These are phyloP conservation scores for Collybia mongolica DNA, from an alignment of 768 basidiomycete genomes.

Conservation along the genomic window DNA sequence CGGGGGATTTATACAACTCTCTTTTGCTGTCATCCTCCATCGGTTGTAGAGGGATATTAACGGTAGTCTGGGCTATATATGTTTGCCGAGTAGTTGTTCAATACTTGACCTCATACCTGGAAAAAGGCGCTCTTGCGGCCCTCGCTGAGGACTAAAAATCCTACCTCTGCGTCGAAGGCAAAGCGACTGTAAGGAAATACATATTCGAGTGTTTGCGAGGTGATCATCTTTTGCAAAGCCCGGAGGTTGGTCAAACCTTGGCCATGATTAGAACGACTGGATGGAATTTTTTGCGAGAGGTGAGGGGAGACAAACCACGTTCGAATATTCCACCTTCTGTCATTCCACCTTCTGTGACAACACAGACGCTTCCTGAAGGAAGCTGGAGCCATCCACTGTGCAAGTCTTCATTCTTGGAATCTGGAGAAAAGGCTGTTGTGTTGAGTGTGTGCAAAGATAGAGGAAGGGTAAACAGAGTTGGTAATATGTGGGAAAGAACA, in stretches of 20 bases:
- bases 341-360: conserved; percentile 67
- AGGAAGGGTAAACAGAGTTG: conserved; percentile 51
- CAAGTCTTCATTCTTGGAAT: conserved; percentile 69
- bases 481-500: conserved; percentile 58
- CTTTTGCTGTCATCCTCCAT: conserved; percentile 10
- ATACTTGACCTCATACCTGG: conserved; percentile 39
- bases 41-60: conserved; percentile 49
- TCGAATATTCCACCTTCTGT: conserved; percentile 67
- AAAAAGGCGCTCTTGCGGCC: conserved; percentile 75
- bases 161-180: conserved; percentile 71
- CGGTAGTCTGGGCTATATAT: conserved; percentile 45
- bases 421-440: conserved; percentile 54
- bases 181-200: conserved; percentile 75
- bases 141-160: conserved; percentile 58
- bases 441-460: conserved; percentile 68
- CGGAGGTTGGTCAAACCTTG: conserved; percentile 64
- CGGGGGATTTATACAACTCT: conserved; percentile 48
- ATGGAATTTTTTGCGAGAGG: background rate
- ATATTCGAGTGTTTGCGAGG: conserved; percentile 67
- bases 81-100: background rate
- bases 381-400: conserved; percentile 76
- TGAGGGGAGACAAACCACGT: conserved; percentile 33
- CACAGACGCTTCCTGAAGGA: conserved; percentile 54
- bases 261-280: too few relatives aligned
- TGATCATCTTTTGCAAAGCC: conserved; percentile 62